These are phyloP conservation scores for Entonaema liquescens DNA, from an alignment of 495 filamentous ascomycete species.

Conservation along the genomic window DNA sequence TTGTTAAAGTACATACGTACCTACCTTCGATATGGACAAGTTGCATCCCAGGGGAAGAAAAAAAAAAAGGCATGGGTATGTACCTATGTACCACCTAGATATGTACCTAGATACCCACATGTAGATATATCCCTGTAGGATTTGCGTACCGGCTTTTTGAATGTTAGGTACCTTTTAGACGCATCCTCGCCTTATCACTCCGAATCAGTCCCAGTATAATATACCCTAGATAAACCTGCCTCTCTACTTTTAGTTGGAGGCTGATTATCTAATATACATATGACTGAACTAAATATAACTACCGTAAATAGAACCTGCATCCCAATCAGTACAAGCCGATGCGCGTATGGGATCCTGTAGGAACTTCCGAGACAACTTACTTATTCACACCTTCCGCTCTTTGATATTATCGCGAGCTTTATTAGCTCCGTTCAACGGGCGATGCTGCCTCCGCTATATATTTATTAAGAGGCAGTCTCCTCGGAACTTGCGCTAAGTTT, in stretches of 20 bases:
- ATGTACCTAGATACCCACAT: too few species aligned
- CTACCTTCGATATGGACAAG: constrained; percentile 31
- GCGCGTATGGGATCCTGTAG: background rate
- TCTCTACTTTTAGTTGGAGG: background rate
- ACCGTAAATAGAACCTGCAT: constrained; percentile 3
- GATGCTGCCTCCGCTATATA: background rate
- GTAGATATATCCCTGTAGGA: constrained; percentile 6
- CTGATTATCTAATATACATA: constrained; percentile 4
- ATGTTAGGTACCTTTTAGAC: background rate
- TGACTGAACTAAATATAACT: background rate
- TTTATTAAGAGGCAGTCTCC: background rate
- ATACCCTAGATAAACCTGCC: background rate
- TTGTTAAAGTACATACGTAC: background rate
- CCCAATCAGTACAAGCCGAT: constrained; percentile 4
- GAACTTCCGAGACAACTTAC: background rate
- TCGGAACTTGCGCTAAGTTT: background rate
- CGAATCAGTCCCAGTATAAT: background rate
- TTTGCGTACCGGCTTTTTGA: background rate
- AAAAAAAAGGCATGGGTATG: constrained; percentile 3
- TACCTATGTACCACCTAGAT: too few species aligned
- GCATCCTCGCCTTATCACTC: background rate
- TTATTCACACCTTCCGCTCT: background rate
- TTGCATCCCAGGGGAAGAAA: constrained; percentile 17
- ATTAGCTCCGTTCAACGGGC: background rate
- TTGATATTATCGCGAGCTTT: background rate